Evolutionary conservation across 768 basidiomycete species (phyloP).

Genomic region (Tylopilus subfusipes): DNA sequence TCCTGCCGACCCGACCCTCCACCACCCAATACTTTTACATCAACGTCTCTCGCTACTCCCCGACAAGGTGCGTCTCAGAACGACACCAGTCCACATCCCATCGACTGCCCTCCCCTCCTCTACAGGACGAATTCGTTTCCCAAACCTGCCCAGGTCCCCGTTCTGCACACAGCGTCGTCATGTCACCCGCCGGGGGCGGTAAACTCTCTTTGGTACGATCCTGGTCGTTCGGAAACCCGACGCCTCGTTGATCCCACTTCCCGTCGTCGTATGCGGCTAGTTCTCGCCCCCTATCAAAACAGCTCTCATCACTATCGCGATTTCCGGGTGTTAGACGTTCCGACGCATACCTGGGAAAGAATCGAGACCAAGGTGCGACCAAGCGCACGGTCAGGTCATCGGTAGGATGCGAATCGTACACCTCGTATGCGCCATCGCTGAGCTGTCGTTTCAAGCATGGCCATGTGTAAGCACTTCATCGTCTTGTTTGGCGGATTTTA

Average conservation of each 20-base stretch:
- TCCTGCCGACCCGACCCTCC: background rate
- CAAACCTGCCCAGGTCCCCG: slow-evolving; percentile 84
- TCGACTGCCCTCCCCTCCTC: background rate
- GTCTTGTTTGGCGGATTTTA: slow-evolving; percentile 90
- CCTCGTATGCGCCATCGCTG: background rate
- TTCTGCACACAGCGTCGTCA: slow-evolving; percentile 80
- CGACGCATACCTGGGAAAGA: slow-evolving; percentile 78
- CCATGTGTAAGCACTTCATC: slow-evolving; percentile 83
- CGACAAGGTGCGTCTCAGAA: slow-evolving; percentile 57
- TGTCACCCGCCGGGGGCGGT: slow-evolving; percentile 74
- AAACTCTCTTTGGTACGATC: slow-evolving; percentile 71
- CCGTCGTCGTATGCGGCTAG: slow-evolving; percentile 65
- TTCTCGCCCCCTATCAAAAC: slow-evolving; percentile 83
- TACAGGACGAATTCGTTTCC: slow-evolving; percentile 80
- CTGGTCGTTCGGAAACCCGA: too few species aligned
- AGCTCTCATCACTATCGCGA: slow-evolving; percentile 87
- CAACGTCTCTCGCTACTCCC: slow-evolving; percentile 82
- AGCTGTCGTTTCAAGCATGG: slow-evolving; percentile 54
- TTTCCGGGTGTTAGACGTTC: slow-evolving; percentile 84
- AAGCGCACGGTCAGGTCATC: slow-evolving; percentile 77
- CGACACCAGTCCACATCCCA: background rate
- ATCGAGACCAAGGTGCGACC: slow-evolving; percentile 84
- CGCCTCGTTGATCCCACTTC: background rate
- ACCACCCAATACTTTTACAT: slow-evolving; percentile 72
- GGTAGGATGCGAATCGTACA: slow-evolving; percentile 36